Conservation (phyloP, 1,284 basidiomycete species). For the Marasmius tenuissimus region DNA sequence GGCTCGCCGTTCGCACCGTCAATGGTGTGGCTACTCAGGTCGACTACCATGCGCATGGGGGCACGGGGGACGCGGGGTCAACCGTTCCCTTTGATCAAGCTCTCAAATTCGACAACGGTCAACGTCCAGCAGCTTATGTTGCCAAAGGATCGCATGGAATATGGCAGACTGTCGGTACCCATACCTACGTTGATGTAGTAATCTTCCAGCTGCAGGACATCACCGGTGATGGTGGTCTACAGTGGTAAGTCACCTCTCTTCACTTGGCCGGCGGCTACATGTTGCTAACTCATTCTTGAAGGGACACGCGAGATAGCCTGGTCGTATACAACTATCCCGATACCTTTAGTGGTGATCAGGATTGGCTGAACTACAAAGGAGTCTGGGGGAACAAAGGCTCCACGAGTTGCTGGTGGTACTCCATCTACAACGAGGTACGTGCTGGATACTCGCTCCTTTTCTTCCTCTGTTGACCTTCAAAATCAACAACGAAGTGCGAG, state of each 20-base stretch:
- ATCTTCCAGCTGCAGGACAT: neutral
- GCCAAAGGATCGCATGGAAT: slow-evolving; percentile 2
- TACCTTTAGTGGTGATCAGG: neutral
- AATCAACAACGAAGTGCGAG: neutral
- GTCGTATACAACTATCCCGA: neutral
- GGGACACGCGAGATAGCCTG: neutral
- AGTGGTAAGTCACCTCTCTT: neutral
- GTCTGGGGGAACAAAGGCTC: neutral
- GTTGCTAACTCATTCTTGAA: neutral
- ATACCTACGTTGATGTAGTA: slow-evolving; percentile 1
- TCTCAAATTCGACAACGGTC: neutral
- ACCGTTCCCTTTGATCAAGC: neutral
- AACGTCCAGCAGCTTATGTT: neutral
- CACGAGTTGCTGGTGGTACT: slow-evolving; percentile 1
- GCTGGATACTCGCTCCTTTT: neutral
- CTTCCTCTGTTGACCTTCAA: neutral
- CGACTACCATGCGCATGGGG: neutral
- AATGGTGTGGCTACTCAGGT: slow-evolving; percentile 4
- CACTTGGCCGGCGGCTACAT: neutral
- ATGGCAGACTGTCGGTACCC: neutral
- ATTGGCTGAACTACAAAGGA: slow-evolving; percentile 2
- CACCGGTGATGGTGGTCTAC: neutral
- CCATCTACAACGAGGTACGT: slow-evolving; percentile 2
- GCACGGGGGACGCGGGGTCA: neutral
- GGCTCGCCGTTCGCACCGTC: slow-evolving; percentile 1